Base-by-base conservation (phyloP, 2,329 filamentous ascomycete genomes). In the Nemania bipapillata region DNA sequence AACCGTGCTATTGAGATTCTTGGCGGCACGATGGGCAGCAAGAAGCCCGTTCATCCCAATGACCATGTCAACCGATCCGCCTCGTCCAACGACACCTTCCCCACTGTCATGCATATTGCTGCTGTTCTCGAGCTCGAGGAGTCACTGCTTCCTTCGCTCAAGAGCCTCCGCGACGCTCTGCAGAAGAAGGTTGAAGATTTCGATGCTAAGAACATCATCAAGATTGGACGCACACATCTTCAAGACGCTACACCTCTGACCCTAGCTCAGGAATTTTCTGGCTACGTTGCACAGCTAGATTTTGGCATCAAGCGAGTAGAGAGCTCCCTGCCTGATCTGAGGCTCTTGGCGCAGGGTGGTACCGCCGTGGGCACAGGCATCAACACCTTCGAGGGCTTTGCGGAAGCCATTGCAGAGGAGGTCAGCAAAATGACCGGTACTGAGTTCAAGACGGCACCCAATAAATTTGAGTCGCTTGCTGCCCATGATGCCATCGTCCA, bases 51-150 rank as follows among this genome's bases (percentile, higher is more conserved):
- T 73, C 96, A 99, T 85, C 96, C 96, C 78, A 99, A 98, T 84
- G 96, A 99, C 86, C 96, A 99, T 82, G 96, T 99, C 83, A 99
- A 99, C 89, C 97, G 97, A 90, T 96, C 92, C 73, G 96, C 96
- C 75, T 97, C 94, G 57, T 98, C 96, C 78, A 99, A 99, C 86
- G 96, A 99, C 81, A 97, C 95, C 75, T 99, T 99, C 89, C 96
- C 96, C 49, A 98, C 96, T 74, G 96, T 97, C 80, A 99, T 99
- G 96, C 96, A 98, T 87, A 97, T 99, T 80, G 95, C 96, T 69
- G 95, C 95, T 72, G 94, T 98, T 56, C 88, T 98, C 69, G 96
- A 98, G 82, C 87, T 97, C 69, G 94, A 97, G 84, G 87, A 91
- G 79, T 88, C 91, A 76, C 90, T 99, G 53, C 83, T 98, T 20